Evolutionary conservation across 306 rosid genomes (phyloP).

Genomic region (Citrullus amarus): DNA sequence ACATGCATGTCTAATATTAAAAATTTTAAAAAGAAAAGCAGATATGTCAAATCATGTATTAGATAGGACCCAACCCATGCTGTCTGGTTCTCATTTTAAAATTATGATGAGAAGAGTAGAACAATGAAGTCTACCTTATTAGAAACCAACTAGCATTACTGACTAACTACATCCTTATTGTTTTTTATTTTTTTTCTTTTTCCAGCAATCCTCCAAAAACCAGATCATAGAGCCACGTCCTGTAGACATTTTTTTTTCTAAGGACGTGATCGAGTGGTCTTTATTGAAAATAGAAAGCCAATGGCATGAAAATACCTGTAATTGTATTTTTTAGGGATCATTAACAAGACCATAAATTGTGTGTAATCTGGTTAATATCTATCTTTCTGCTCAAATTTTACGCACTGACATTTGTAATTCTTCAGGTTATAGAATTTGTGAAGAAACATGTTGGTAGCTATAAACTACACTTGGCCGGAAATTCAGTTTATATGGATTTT

Average conservation of each 20-base stretch:
- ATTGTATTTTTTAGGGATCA: background rate
- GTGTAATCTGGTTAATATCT: background rate
- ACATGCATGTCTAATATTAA: no score
- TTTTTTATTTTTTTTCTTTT: background rate
- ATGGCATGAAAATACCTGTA: background rate
- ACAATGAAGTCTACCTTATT: background rate
- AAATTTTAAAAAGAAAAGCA: no score
- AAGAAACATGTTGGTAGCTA: constrained; percentile 42
- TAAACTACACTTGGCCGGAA: constrained; percentile 79
- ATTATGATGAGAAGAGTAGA: background rate
- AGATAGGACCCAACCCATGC: no score
- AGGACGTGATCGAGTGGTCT: background rate
- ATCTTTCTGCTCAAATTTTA: background rate
- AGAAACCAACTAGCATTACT: background rate
- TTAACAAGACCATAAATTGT: background rate
- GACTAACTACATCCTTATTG: background rate
- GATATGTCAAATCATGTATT: no score
- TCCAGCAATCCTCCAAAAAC: background rate
- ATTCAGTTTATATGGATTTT: constrained; percentile 74
- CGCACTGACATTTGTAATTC: background rate
- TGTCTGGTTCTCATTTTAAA: no score
- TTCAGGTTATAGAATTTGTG: constrained; percentile 88
- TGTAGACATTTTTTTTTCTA: background rate
- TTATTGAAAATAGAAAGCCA: background rate
- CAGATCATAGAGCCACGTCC: background rate